Conservation (phyloP, 2,329 filamentous ascomycete genomes). For the Allantophomopsis lycopodina region DNA sequence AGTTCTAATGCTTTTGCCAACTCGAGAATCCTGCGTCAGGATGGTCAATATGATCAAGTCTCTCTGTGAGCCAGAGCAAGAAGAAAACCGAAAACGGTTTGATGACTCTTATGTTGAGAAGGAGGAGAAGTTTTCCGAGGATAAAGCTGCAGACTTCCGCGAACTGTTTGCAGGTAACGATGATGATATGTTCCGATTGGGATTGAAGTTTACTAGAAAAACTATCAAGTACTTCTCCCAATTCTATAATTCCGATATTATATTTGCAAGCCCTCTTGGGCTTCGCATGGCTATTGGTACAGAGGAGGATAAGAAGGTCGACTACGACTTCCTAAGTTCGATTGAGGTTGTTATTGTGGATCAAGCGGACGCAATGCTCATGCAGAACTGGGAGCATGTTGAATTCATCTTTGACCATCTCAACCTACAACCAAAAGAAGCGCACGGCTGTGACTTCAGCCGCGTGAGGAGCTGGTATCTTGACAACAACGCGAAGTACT, state of each 20-base stretch:
- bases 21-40: conserved; percentile 70
- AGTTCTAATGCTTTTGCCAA: conserved; percentile 80
- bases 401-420: conserved; percentile 85
- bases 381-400: conserved; percentile 98
- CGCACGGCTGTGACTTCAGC: conserved; percentile 87
- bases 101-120: conserved; percentile 66
- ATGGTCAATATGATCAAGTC: conserved; percentile 66
- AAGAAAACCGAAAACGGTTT: conserved; percentile 91
- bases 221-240: conserved; percentile 89
- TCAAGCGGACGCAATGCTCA: conserved; percentile 82
- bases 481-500: conserved; percentile 66
- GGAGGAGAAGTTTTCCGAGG: conserved; percentile 52
- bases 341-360: conserved; percentile 86
- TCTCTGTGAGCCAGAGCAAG: conserved; percentile 71
- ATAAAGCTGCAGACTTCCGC: conserved; percentile 74
- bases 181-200: conserved; percentile 91
- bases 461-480: conserved; percentile 86
- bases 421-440: conserved; percentile 78
- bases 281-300: conserved; percentile 83
- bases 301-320: conserved; percentile 48
- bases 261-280: conserved; percentile 81
- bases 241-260: conserved; percentile 94
- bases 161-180: conserved; percentile 90
- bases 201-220: conserved; percentile 94
- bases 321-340: conserved; percentile 86